phyloP scores from a whole-genome alignment of 345 rosid species.

The Draba incana region DNA sequence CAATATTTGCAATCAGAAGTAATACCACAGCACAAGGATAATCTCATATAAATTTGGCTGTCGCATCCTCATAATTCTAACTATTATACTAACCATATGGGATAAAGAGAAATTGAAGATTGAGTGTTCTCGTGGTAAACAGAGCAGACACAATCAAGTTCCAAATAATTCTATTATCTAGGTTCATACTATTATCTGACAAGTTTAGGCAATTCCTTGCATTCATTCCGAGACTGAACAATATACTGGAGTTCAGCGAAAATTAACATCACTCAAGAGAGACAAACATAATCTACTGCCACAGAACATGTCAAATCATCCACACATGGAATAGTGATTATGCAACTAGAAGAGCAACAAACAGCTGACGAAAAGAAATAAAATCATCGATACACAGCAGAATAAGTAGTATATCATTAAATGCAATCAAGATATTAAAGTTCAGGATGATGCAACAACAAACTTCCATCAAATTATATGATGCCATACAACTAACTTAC shows the following conservation, averaged over 20 bases:
- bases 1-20: constrained; percentile 13
- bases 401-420: background rate
- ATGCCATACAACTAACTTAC: constrained; percentile 51
- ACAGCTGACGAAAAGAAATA: constrained; percentile 13
- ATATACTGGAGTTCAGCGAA: background rate
- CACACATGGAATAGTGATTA: background rate
- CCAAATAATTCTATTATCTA: background rate
- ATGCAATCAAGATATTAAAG: constrained; percentile 15
- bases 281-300: constrained; percentile 3
- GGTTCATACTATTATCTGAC: constrained; percentile 5
- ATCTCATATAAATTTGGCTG: constrained; percentile 2
- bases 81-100: constrained; percentile 3
- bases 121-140: background rate
- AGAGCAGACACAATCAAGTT: constrained; percentile 13
- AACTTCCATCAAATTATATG: constrained; percentile 56
- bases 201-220: constrained; percentile 1
- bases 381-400: background rate
- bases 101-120: background rate
- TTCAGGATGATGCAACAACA: constrained; percentile 13
- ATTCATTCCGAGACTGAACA: background rate
- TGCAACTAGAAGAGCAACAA: background rate
- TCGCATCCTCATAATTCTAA: constrained; percentile 1
- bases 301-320: constrained; percentile 4
- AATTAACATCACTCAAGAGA: constrained; percentile 14
- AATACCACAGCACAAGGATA: constrained; percentile 20